Percentiles rank a stretch among this genome's conserved stretches.
Conservation (phyloP, 148 eudicot species). For the Agrostemma githago region DNA sequence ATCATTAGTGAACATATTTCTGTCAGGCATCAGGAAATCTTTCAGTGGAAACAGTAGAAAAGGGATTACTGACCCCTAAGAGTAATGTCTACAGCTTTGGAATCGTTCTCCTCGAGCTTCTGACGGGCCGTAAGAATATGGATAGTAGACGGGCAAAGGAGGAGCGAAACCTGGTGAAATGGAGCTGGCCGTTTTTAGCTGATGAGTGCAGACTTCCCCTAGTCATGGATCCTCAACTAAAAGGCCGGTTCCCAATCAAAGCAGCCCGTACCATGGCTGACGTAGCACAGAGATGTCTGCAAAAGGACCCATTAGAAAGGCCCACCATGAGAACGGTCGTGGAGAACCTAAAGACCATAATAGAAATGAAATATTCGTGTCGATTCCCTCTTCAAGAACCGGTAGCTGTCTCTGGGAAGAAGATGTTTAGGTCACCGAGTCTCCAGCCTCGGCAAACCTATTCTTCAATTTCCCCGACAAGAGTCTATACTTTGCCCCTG, state of each 20-base stretch:
- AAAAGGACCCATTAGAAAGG: slow-evolving; percentile 83
- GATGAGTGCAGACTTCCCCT: slow-evolving; percentile 76
- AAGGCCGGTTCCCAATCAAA: slow-evolving; percentile 75
- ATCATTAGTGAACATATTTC: neutral
- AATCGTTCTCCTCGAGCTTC: slow-evolving; percentile 78
- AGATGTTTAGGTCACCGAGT: slow-evolving; percentile 77
- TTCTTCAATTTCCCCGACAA: slow-evolving; percentile 36
- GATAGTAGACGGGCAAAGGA: slow-evolving; percentile 69
- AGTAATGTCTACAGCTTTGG: slow-evolving; percentile 95
- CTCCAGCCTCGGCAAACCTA: slow-evolving; percentile 41
- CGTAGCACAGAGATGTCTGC: slow-evolving; percentile 84
- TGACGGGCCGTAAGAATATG: slow-evolving; percentile 82
- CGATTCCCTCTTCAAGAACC: slow-evolving; percentile 90
- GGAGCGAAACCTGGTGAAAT: slow-evolving; percentile 81
- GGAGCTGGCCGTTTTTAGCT: slow-evolving; percentile 81
- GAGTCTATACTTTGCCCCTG: slow-evolving; percentile 31
- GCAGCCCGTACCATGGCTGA: slow-evolving; percentile 86
- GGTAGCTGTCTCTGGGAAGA: slow-evolving; percentile 42
- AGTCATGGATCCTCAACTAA: slow-evolving; percentile 87
- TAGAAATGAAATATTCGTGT: slow-evolving; percentile 69
- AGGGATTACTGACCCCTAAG: slow-evolving; percentile 82
- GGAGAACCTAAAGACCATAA: slow-evolving; percentile 62
- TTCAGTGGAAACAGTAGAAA: slow-evolving; percentile 76
- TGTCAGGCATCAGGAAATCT: slow-evolving; percentile 73
- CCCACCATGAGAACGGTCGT: slow-evolving; percentile 86